Evolutionary conservation across 2,329 filamentous ascomycete species (phyloP), one percentile per base, ranked within the genome.

Genomic region (Colletotrichum cuscutae): DNA sequence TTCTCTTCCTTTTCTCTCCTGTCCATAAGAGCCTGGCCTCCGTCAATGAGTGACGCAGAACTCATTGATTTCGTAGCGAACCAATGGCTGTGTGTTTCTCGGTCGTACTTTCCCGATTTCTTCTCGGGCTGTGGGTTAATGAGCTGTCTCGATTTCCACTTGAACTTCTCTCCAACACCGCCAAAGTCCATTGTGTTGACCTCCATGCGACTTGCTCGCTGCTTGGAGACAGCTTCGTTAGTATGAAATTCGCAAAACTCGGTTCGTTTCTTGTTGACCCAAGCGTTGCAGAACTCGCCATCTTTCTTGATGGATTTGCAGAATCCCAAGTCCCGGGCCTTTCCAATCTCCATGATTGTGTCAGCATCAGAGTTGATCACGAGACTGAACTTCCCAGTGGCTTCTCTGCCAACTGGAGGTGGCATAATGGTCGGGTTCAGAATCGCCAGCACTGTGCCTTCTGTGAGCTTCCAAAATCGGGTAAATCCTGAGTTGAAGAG

Each of bases 161-260:
- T 42, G 49, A 64, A 35, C 49, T 53, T 35, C 61, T 75, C 69
- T 70, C 80, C 68, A 76, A 77, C 71, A 60, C 77, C 59, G 5
- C 83, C 83, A 58, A 84, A 88, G 24, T 88, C 89, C 81, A 91
- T 92, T 13, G 87, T 89, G 79, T 95, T 97, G 73, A 98, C 88
- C 78, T 97, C 95, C 86, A 95, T 92, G 46, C 95, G 89, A 1
- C 88, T 86, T 12, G 90, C 86, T 35, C 86, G 85, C 66, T 79
- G 90, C 79, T 94, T 95, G 67, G 91, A 89, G 3, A 98, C 85
- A 30, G 94, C 92, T 30, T 94, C 86, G 77, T 97, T 95, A 76
- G 97, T 91, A 82, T 99, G 97, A 77, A 93, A 99, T 76, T 98
- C 95, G 83, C 97, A 99, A 80, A 93, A 94, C 77, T 97, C 92